Evolutionary conservation across 2,329 filamentous ascomycete species (phyloP).

Genomic region (Cladosporium sp.): DNA sequence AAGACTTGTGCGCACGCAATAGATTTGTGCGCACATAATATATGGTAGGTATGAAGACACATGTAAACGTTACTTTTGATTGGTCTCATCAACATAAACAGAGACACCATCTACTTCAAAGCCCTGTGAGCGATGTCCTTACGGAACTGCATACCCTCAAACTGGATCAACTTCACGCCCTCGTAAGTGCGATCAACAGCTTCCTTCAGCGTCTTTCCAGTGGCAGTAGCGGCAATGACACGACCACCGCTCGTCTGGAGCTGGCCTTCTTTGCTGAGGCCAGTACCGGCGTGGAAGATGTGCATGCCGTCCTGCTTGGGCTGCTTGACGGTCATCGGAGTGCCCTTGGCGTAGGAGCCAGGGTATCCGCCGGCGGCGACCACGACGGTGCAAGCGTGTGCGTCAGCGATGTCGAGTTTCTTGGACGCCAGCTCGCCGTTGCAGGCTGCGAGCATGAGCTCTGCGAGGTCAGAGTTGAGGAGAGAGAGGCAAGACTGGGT

Average conservation of each 20-base stretch:
- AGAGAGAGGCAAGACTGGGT: constrained; percentile 83
- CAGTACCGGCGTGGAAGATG: constrained; percentile 93
- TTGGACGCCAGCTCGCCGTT: constrained; percentile 66
- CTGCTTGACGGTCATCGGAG: constrained; percentile 55
- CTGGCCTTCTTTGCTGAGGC: constrained; percentile 58
- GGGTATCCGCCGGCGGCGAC: constrained; percentile 91
- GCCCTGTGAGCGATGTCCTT: constrained; percentile 78
- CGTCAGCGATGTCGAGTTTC: constrained; percentile 37
- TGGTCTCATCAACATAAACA: constrained; percentile 2
- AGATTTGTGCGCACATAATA: no score
- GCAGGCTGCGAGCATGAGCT: constrained; percentile 84
- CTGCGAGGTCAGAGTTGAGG: constrained; percentile 80
- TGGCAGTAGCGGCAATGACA: constrained; percentile 89
- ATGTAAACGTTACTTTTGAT: constrained; percentile 9
- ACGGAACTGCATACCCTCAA: constrained; percentile 86
- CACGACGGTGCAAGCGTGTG: constrained; percentile 88
- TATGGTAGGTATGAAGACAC: background rate
- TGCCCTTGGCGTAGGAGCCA: constrained; percentile 79
- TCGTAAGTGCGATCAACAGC: constrained; percentile 87
- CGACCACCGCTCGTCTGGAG: constrained; percentile 81
- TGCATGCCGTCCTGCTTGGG: constrained; percentile 58
- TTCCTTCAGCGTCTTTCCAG: constrained; percentile 70
- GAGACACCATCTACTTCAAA: constrained; percentile 32
- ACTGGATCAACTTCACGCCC: constrained; percentile 75
- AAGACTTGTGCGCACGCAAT: no score